phyloP scores from a whole-genome alignment of 768 basidiomycete genomes.

The Leucocoprinus sp. region DNA sequence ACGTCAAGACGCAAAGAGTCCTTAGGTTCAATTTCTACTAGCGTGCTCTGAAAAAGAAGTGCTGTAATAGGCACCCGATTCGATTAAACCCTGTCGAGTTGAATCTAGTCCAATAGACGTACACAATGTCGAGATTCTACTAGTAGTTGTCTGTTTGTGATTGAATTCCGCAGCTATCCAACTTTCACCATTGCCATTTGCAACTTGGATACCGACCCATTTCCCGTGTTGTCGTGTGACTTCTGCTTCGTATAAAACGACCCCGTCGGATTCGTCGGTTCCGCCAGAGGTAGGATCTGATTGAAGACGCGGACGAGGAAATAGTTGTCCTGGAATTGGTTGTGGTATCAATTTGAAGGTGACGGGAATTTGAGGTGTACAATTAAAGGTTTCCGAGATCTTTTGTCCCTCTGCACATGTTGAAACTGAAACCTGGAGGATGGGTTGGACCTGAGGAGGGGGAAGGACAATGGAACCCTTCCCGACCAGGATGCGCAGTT shows the following conservation, averaged over 20 bases:
- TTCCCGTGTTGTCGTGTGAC: constrained; percentile 11
- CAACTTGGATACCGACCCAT: constrained; percentile 49
- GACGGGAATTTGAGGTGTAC: constrained; percentile 34
- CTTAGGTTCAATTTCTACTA: constrained; percentile 25
- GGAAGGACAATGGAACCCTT: constrained; percentile 46
- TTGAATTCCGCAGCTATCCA: constrained; percentile 57
- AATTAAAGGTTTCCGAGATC: constrained; percentile 22
- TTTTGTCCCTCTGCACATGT: constrained; percentile 28
- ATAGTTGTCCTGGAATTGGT: constrained; percentile 41
- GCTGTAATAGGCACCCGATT: constrained; percentile 23
- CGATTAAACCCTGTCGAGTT: constrained; percentile 11
- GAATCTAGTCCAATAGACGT: constrained; percentile 17
- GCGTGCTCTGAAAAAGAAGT: constrained; percentile 26
- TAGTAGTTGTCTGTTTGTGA: constrained; percentile 22
- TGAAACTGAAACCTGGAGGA: constrained; percentile 40
- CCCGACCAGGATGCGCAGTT: constrained; percentile 52
- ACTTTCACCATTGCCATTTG: constrained; percentile 42
- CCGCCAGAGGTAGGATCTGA: constrained; percentile 27
- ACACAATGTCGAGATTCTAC: constrained; percentile 36
- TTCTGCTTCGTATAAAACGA: constrained; percentile 51
- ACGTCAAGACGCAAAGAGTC: constrained; percentile 35
- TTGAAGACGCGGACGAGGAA: constrained; percentile 63
- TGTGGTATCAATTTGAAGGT: constrained; percentile 57
- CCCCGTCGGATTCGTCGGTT: constrained; percentile 54
- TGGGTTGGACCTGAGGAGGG: constrained; percentile 37